Evolutionary conservation across 2,329 filamentous ascomycete species (phyloP).

Genomic region (Drechslera avenae): DNA sequence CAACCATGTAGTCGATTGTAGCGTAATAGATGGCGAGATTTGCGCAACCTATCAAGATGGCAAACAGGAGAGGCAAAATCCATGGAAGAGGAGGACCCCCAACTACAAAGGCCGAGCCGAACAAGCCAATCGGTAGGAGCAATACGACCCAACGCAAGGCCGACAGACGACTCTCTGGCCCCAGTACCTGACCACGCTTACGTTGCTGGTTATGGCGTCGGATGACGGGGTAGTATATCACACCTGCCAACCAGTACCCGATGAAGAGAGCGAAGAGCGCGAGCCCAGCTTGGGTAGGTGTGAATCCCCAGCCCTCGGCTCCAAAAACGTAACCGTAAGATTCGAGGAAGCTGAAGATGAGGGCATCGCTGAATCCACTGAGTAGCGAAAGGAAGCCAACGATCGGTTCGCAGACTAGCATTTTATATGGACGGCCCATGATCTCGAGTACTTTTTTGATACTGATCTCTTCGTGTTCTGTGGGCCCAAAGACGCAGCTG

Average conservation of each 20-base stretch:
- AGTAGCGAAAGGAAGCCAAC: constrained; percentile 73
- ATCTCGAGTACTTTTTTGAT: constrained; percentile 50
- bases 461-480: constrained; percentile 56
- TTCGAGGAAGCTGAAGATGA: constrained; percentile 80
- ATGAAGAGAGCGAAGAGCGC: constrained; percentile 64
- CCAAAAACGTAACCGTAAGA: constrained; percentile 70
- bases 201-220: constrained; percentile 53
- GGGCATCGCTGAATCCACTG: constrained; percentile 73
- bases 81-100: constrained; percentile 67
- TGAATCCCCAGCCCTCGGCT: constrained; percentile 65
- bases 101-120: constrained; percentile 67
- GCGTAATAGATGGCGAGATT: constrained; percentile 75
- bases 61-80: constrained; percentile 61
- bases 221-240: constrained; percentile 61
- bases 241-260: constrained; percentile 67
- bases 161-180: constrained; percentile 69
- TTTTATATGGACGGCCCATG: constrained; percentile 70
- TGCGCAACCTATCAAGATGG: constrained; percentile 67
- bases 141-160: constrained; percentile 67
- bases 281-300: constrained; percentile 61
- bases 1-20: constrained; percentile 79
- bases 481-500: constrained; percentile 67
- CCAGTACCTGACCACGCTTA: constrained; percentile 54
- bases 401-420: constrained; percentile 76
- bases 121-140: constrained; percentile 67